Conservation (phyloP, 306 rosid genomes). For the Trichosanthes truncata region DNA sequence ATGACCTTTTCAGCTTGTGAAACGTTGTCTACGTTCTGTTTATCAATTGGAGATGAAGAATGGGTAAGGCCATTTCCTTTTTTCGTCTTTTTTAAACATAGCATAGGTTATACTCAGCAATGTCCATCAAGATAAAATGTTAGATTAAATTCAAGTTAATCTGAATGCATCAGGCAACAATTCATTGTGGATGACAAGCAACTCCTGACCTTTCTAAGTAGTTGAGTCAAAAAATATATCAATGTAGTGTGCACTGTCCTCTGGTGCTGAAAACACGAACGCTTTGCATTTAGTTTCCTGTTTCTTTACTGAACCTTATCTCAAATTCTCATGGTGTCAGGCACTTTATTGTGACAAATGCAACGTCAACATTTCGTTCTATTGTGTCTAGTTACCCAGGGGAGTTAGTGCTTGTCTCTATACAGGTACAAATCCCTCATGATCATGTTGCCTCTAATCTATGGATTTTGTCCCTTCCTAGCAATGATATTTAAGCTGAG, state of each 20-base stretch:
- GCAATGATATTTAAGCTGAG: not conserved
- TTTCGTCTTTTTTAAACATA: not conserved
- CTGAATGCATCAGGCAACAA: not conserved
- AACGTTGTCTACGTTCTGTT: slow-evolving; percentile 48
- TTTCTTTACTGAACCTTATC: slow-evolving; percentile 6
- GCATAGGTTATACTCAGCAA: not conserved
- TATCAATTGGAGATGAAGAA: slow-evolving; percentile 33
- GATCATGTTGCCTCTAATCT: not conserved
- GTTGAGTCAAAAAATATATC: too few species aligned
- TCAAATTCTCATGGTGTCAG: slow-evolving; percentile 29
- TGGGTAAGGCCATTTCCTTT: slow-evolving; percentile 36
- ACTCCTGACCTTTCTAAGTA: not conserved
- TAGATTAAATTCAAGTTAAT: not conserved
- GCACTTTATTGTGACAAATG: slow-evolving; percentile 70
- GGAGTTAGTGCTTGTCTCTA: slow-evolving; percentile 58
- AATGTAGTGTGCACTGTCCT: not conserved
- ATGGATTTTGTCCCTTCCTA: not conserved
- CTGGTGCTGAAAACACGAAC: not conserved
- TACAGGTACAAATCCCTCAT: slow-evolving; percentile 50
- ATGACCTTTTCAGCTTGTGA: slow-evolving; percentile 55
- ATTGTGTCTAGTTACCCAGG: slow-evolving; percentile 70
- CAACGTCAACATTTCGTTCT: slow-evolving; percentile 76
- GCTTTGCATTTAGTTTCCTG: not conserved
- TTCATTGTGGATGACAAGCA: not conserved
- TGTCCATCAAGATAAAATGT: not conserved